These are phyloP conservation scores for Penicillium sp. DNA, from an alignment of 2,329 filamentous ascomycete genomes.

Conservation along the genomic window DNA sequence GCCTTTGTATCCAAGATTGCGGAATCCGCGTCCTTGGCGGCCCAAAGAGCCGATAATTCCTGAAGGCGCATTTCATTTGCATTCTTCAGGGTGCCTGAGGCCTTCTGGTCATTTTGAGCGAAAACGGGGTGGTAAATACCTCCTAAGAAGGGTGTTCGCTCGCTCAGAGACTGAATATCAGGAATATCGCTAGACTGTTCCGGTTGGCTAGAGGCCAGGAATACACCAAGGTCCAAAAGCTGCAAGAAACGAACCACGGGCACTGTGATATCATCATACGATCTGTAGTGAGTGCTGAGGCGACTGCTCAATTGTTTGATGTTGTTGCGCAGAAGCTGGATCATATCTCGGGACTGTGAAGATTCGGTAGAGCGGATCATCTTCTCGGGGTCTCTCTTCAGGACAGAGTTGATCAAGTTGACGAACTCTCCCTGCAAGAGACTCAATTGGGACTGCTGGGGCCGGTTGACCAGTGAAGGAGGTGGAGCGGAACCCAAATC, in stretches of 20 bases:
- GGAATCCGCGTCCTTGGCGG: conserved; percentile 34
- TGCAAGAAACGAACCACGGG: conserved; percentile 77
- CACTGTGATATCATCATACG: conserved; percentile 80
- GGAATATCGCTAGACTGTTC: conserved; percentile 15
- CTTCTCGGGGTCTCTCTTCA: conserved; percentile 42
- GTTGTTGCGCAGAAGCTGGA: conserved; percentile 51
- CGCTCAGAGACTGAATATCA: conserved; percentile 31
- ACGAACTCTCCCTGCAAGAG: conserved; percentile 79
- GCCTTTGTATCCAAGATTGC: conserved; percentile 39
- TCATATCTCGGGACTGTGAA: conserved; percentile 30
- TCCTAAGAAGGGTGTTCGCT: conserved; percentile 42
- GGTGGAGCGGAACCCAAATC: conserved; percentile 66
- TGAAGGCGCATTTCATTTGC: conserved; percentile 38
- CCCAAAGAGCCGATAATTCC: conserved; percentile 36
- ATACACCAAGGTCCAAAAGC: conserved; percentile 73
- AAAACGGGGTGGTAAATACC: conserved; percentile 24
- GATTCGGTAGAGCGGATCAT: conserved; percentile 23
- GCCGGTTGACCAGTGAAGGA: conserved; percentile 68
- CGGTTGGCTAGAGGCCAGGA: conserved; percentile 48
- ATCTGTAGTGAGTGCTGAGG: conserved; percentile 66
- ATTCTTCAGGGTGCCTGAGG: conserved; percentile 21
- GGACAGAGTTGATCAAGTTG: conserved; percentile 67
- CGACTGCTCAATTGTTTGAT: conserved; percentile 69
- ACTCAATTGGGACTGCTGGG: conserved; percentile 63
- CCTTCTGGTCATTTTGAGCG: conserved; percentile 1